Conservation (phyloP, 352 stramenopile genomes). For the Thraustotheca clavata region DNA sequence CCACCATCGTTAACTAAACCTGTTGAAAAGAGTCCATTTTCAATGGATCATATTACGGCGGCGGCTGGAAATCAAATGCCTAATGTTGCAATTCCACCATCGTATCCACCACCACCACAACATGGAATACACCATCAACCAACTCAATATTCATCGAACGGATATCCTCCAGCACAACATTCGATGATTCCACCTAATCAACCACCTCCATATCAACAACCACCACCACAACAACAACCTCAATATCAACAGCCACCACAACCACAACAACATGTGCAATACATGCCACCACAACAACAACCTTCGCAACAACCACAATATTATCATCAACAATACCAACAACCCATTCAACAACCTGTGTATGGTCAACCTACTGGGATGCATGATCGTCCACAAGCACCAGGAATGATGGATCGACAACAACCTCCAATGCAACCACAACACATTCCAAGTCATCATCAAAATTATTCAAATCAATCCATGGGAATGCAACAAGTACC, state of each 20-base stretch:
- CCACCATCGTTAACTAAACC: not conserved
- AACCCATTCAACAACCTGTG: not conserved
- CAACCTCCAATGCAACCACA: not conserved
- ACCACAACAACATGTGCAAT: constrained; percentile 10
- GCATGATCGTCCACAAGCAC: not conserved
- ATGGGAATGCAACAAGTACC: not conserved
- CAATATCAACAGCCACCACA: not conserved
- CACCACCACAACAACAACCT: not conserved
- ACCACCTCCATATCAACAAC: not conserved
- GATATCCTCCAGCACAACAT: not conserved
- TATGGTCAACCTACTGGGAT: not conserved
- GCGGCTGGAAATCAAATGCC: not conserved
- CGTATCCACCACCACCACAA: not conserved
- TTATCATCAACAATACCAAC: not conserved
- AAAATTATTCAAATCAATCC: not conserved
- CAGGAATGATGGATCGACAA: not conserved
- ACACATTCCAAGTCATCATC: constrained; percentile 2
- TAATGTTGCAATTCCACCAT: not conserved
- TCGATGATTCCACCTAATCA: not conserved
- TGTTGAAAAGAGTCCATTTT: not conserved
- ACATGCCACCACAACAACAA: not conserved
- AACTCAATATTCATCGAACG: not conserved
- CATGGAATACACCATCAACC: constrained; percentile 2
- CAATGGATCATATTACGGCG: not conserved
- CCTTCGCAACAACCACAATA: not conserved